Conservation (phyloP, 805 yeast genomes). For the Metschnikowia gelsemii region DNA sequence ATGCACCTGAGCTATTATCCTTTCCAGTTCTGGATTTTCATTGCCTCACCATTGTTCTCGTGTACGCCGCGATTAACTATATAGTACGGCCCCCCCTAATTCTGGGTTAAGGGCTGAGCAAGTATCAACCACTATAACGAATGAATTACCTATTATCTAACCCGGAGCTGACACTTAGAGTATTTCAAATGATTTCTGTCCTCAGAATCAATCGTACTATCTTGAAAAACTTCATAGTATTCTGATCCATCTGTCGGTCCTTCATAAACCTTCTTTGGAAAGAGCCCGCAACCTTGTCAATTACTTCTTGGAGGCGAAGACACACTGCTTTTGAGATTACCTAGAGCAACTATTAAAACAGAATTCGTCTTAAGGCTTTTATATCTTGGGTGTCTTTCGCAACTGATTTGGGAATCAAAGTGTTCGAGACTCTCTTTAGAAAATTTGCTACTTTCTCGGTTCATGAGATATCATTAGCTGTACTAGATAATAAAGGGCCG, state of each 20-base stretch:
- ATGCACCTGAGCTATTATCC: too few relatives aligned
- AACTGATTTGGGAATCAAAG: background rate
- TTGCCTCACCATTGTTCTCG: too few relatives aligned
- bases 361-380: background rate
- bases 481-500: conserved; percentile 1
- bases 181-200: background rate
- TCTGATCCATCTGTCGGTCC: background rate
- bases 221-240: conserved; percentile 2
- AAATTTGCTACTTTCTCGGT: conserved; percentile 1
- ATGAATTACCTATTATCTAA: too few relatives aligned
- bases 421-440: background rate
- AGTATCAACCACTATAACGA: too few relatives aligned
- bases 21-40: too few relatives aligned
- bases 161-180: too few relatives aligned
- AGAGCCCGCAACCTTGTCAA: background rate
- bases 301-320: background rate
- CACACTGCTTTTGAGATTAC: conserved; percentile 2
- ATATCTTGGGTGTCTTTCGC: background rate
- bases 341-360: background rate
- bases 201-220: background rate
- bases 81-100: too few relatives aligned
- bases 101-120: too few relatives aligned
- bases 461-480: conserved; percentile 1
- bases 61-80: too few relatives aligned
- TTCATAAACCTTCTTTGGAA: background rate